Percentiles rank a stretch among this genome's conserved stretches.
Evolutionary conservation across 805 yeast genomes (phyloP).

Genomic region (Barnettozyma pratensis): DNA sequence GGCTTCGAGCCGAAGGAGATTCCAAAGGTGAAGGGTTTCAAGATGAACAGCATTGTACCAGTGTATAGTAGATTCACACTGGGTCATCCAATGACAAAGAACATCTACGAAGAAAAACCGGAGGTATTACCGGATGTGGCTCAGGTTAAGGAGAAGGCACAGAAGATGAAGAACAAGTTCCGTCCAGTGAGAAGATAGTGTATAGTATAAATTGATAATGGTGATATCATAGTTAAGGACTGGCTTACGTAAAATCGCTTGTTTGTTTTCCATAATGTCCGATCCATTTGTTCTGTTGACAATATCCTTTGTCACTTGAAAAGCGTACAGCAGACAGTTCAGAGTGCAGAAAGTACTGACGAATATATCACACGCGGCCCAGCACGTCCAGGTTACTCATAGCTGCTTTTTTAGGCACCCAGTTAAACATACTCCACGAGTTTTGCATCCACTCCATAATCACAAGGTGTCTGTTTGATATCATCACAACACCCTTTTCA

Average conservation of each 20-base stretch:
- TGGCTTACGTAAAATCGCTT: too few species aligned
- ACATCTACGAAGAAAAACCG: conserved; percentile 51
- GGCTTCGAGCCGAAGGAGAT: conserved; percentile 51
- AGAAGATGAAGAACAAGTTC: conserved; percentile 46
- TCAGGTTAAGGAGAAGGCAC: conserved; percentile 35
- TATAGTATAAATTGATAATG: neutral
- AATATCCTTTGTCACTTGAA: neutral
- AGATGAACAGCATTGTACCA: conserved; percentile 86
- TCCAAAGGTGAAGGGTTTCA: conserved; percentile 82
- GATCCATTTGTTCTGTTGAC: neutral
- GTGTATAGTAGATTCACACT: conserved; percentile 72
- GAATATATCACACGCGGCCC: too few species aligned
- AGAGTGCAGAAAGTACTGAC: too few species aligned
- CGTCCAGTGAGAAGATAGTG: conserved; percentile 53
- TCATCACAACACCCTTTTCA: too few species aligned
- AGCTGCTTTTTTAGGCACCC: too few species aligned
- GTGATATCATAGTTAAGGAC: too few species aligned
- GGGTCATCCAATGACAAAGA: conserved; percentile 79
- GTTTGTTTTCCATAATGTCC: neutral
- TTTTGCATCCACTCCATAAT: too few species aligned
- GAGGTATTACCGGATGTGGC: conserved; percentile 23
- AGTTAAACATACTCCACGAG: too few species aligned
- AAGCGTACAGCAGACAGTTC: neutral
- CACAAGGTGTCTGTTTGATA: too few species aligned
- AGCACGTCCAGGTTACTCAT: too few species aligned